Conservation (phyloP, 2,329 filamentous ascomycete species). For the Hypoxylon sp. region DNA sequence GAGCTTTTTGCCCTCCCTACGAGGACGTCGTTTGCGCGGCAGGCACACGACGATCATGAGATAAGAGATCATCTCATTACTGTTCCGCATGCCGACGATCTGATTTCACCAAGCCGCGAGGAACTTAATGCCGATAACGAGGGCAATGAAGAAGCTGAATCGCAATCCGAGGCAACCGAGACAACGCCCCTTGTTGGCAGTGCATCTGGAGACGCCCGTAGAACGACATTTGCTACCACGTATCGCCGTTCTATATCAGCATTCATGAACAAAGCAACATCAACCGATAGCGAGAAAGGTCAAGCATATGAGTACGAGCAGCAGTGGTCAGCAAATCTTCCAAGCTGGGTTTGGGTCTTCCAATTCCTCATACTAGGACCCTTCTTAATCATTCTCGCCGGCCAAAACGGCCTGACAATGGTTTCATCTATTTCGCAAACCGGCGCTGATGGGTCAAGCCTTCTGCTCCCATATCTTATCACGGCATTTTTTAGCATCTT, state of each 20-base stretch:
- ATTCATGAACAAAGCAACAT: slow-evolving; percentile 54
- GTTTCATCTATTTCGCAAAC: slow-evolving; percentile 84
- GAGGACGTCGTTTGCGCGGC: slow-evolving; percentile 78
- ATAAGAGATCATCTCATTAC: slow-evolving; percentile 57
- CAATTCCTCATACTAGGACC: slow-evolving; percentile 88
- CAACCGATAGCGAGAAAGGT: slow-evolving; percentile 44
- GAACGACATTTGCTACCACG: slow-evolving; percentile 69
- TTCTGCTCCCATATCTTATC: slow-evolving; percentile 79
- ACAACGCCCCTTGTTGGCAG: slow-evolving; percentile 84
- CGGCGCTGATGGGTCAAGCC: slow-evolving; percentile 83
- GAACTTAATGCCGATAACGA: slow-evolving; percentile 34
- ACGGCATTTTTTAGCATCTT: slow-evolving; percentile 78
- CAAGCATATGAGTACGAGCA: slow-evolving; percentile 80
- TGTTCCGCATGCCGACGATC: slow-evolving; percentile 45
- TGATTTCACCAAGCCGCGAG: slow-evolving; percentile 42
- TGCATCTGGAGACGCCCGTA: slow-evolving; percentile 74
- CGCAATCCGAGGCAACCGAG: slow-evolving; percentile 64
- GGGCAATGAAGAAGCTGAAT: slow-evolving; percentile 47
- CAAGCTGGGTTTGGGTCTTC: slow-evolving; percentile 88
- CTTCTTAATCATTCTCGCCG: slow-evolving; percentile 81
- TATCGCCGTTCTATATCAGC: slow-evolving; percentile 66
- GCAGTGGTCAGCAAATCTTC: slow-evolving; percentile 84
- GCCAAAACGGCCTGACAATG: slow-evolving; percentile 81
- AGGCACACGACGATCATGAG: slow-evolving; percentile 67
- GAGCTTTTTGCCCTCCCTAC: slow-evolving; percentile 84